These are phyloP conservation scores for Russula compacta DNA, from an alignment of 768 basidiomycete species.

Conservation along the genomic window DNA sequence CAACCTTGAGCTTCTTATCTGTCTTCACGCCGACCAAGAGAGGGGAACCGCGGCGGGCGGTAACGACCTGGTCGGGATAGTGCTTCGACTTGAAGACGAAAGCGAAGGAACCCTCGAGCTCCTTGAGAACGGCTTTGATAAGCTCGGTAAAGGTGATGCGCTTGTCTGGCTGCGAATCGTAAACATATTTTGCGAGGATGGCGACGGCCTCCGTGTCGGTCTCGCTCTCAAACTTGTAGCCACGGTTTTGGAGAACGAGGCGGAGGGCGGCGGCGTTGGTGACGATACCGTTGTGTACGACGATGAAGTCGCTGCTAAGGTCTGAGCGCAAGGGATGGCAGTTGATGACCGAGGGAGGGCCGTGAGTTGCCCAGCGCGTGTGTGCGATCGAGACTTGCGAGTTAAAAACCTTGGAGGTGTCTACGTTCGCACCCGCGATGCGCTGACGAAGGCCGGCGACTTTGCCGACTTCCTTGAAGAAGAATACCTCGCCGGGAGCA, in stretches of 20 bases:
- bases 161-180: slow-evolving; percentile 85
- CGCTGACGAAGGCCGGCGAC: slow-evolving; percentile 87
- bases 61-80: slow-evolving; percentile 93
- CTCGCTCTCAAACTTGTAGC: slow-evolving; percentile 88
- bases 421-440: slow-evolving; percentile 60
- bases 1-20: slow-evolving; percentile 98
- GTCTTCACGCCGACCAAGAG: slow-evolving; percentile 98
- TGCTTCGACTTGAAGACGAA: slow-evolving; percentile 97
- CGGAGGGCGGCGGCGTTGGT: slow-evolving; percentile 87
- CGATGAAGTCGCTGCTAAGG: slow-evolving; percentile 67
- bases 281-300: slow-evolving; percentile 99
- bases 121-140: slow-evolving; percentile 92
- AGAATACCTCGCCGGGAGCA: slow-evolving; percentile 60
- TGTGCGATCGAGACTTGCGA: slow-evolving; percentile 96
- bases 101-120: slow-evolving; percentile 97
- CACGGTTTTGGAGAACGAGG: slow-evolving; percentile 90
- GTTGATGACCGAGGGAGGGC: slow-evolving; percentile 76
- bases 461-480: slow-evolving; percentile 98
- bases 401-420: slow-evolving; percentile 68
- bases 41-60: slow-evolving; percentile 94
- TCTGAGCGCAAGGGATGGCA: slow-evolving; percentile 94
- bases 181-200: slow-evolving; percentile 92
- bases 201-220: slow-evolving; percentile 98
- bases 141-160: slow-evolving; percentile 81
- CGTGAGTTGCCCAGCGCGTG: slow-evolving; percentile 99